Evolutionary conservation across 2,329 filamentous ascomycete species (phyloP).

Genomic region (Scolecobasidium constrictum): DNA sequence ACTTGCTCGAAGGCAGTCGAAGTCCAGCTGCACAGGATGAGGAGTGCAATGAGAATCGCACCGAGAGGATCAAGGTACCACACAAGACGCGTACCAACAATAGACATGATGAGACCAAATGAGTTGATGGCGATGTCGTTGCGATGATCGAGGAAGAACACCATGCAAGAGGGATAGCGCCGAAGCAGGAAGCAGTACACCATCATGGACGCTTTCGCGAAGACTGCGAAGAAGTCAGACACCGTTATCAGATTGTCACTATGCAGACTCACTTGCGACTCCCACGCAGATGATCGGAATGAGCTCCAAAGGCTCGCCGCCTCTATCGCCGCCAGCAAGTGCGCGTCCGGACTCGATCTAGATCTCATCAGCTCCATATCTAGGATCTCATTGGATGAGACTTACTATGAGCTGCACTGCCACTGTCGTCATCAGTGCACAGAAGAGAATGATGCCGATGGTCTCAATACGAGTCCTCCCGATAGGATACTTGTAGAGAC

Average conservation of each 20-base stretch:
- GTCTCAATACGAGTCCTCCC: constrained; percentile 52
- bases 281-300: constrained; percentile 46
- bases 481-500: constrained; percentile 52
- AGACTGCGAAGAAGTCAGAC: constrained; percentile 25
- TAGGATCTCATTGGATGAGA: too few relatives aligned
- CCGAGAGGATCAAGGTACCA: constrained; percentile 54
- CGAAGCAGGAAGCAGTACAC: constrained; percentile 43
- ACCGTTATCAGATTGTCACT: background rate
- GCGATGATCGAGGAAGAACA: constrained; percentile 48
- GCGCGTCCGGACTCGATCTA: constrained; percentile 45
- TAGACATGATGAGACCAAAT: constrained; percentile 46
- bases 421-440: constrained; percentile 55
- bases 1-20: constrained; percentile 52
- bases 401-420: constrained; percentile 50
- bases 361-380: background rate
- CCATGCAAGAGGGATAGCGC: constrained; percentile 43
- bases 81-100: constrained; percentile 39
- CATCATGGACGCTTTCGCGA: constrained; percentile 42
- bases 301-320: constrained; percentile 37
- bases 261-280: constrained; percentile 36
- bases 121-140: constrained; percentile 46
- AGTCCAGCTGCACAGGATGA: constrained; percentile 52
- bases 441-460: constrained; percentile 55
- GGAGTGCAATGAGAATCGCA: constrained; percentile 48
- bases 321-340: constrained; percentile 33